Base-by-base conservation (phyloP, 495 filamentous ascomycete species). In the Venustampulla echinocandica region DNA sequence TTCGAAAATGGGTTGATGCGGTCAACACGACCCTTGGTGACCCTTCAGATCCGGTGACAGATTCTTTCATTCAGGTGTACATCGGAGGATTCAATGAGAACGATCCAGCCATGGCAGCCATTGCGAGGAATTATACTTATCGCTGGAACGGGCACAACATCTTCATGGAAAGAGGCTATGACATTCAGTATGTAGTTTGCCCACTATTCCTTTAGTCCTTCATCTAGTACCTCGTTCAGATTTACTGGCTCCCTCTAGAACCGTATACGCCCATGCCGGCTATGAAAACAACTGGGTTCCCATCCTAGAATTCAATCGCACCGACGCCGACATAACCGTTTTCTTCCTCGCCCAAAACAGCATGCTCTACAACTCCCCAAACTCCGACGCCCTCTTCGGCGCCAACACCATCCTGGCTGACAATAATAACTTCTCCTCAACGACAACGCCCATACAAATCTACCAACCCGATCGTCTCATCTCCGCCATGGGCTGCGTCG, bases 241-340 rank as follows among this genome's bases (percentile, higher is more conserved):
- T 14, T 35, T 34, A n/a, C 34, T 15, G 17, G 17, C 25, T 14
- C 25, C 14, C 4, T 15, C 10, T 18, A 46, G 42, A 46, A 46
- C 42, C 10, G 9, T 33, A 34, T 21, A 20, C 11, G 28, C 42
- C 4, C 30, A 24, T 11, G 42, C 10, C 5, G 25, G 27, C 10
- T 9, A 4, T n/a, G 7, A 15, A 18, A 25, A 25, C 19, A 14
- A 3, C 1, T 52, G 49, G 49, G 11, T 1, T 10, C 54, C 55
- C 5, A 47, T 58, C 21, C 46, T 47, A n/a, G 53, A 34, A 13
- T 46, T 65, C 14, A 65, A 59, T 24, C 55, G 50, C 1, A 59
- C 55, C 27, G 59, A 65, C 37, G 55, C 61, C 4, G 62, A 67
- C 32, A 42, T 65, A n/a, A 47, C 63, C 1, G 33, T 67, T 2